Evolutionary conservation across 1,139 yeast genomes (phyloP).

Genomic region (Geotrichum australiense): DNA sequence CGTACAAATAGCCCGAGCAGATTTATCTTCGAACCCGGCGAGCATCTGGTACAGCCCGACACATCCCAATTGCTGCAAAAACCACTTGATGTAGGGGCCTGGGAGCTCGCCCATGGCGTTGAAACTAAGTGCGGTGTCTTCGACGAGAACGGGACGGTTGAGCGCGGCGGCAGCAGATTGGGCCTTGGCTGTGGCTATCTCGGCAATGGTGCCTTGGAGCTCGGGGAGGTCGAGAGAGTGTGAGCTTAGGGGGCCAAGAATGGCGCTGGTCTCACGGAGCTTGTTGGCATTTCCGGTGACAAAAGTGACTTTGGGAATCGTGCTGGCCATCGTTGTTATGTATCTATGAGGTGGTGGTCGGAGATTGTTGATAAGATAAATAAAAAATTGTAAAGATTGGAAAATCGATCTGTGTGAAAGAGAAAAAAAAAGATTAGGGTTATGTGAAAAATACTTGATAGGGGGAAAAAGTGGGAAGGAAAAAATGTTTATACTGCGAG

Average conservation of each 20-base stretch:
- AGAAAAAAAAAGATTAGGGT: neutral
- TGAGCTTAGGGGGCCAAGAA: slow-evolving; percentile 49
- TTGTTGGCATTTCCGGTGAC: slow-evolving; percentile 82
- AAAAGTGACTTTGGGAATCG: too few species aligned
- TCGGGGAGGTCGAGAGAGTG: slow-evolving; percentile 75
- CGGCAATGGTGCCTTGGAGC: slow-evolving; percentile 79
- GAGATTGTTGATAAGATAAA: neutral
- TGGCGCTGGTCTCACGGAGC: slow-evolving; percentile 72
- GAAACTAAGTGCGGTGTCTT: slow-evolving; percentile 88
- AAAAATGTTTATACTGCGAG: too few species aligned
- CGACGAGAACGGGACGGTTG: slow-evolving; percentile 80
- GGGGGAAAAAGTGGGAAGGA: neutral
- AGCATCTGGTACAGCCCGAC: slow-evolving; percentile 72
- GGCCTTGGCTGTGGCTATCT: slow-evolving; percentile 78
- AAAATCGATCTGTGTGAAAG: too few species aligned
- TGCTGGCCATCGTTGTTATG: too few species aligned
- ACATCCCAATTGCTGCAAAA: slow-evolving; percentile 63
- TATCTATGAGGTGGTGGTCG: too few species aligned
- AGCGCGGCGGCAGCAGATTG: slow-evolving; percentile 58
- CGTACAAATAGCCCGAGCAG: slow-evolving; percentile 86
- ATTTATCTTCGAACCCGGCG: slow-evolving; percentile 70
- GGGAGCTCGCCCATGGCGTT: slow-evolving; percentile 78
- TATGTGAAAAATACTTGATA: neutral
- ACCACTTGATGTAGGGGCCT: slow-evolving; percentile 93
- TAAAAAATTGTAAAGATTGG: too few species aligned